Evolutionary conservation across 192 early-diverging fungal genomes (phyloP), one percentile per base, ranked within the genome.

Genomic region (Glomus cerebriforme): DNA sequence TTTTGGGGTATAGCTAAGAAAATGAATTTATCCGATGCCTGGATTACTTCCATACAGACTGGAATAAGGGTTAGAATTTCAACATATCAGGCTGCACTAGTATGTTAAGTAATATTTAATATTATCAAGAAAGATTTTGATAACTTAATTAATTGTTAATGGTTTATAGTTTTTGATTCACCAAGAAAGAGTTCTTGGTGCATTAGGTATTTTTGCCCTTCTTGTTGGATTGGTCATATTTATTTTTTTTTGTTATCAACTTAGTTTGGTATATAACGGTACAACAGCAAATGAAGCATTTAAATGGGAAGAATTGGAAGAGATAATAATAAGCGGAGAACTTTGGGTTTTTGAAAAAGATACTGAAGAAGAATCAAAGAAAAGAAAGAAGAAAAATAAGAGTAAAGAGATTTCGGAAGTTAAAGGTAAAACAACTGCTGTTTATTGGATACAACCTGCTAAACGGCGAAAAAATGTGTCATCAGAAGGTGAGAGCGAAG

Each of bases 271-370:
- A 26, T 79, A 79, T 2, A 79, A 80, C 8, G 87, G 87, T 35
- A 81, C 86, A 26, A 89, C 88, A 17, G 84, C 88, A 2, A 89
- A 89, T 60, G 88, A 89, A 49, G 80, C 87, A 7, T 87, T 87
- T 75, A 89, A 89, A 79, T 87, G 88, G 88, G 86, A 87, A 59
- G 78, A 83, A 19, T 64, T 89, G 27, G 84, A 87, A n/a, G 88
- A 89, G 77, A 80, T 82, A 39, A 82, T 87, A 13, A 75, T 85
- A 59, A 75, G 78, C 26, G 83, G 85, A 0, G 87, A 87, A 26
- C 67, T 89, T 12, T 81, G 54, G 47, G 43, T 73, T 19, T 59
- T 31, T 34, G 72, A 73, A n/a, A 73, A 31, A 29, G 43, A 8
- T 31, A 35, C 13, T 37, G 32, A 68, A 26, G 32, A 24, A 45